Conservation (phyloP, 1,139 yeast species). For the Pneumocystis sp. region DNA sequence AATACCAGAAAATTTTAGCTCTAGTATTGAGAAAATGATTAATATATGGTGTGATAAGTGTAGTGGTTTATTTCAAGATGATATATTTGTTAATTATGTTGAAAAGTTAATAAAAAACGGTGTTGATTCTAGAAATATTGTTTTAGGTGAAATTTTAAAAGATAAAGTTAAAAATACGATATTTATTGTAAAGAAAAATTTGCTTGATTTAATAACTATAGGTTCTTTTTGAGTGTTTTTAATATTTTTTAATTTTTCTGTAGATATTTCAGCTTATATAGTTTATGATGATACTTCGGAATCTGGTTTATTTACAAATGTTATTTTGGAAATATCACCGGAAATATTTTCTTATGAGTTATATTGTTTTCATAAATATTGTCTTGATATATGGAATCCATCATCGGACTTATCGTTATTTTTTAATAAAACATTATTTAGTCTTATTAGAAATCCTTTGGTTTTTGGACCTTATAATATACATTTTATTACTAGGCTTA, state of each 20-base stretch:
- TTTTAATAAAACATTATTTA: slow-evolving; percentile 1
- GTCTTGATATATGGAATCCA: slow-evolving; percentile 9
- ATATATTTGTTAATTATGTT: not conserved
- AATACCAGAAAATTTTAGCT: not conserved
- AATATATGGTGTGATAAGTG: not conserved
- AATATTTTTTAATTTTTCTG: not conserved
- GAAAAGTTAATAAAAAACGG: not conserved
- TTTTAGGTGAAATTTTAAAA: not conserved
- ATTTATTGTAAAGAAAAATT: not conserved
- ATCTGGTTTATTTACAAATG: not conserved
- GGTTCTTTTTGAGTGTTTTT: not conserved
- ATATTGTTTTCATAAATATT: slow-evolving; percentile 8
- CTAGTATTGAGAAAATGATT: not conserved
- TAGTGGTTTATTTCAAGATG: not conserved
- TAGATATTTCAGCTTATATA: not conserved
- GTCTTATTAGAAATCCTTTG: slow-evolving; percentile 25
- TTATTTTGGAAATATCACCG: slow-evolving; percentile 7
- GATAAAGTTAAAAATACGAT: not conserved
- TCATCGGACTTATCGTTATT: slow-evolving; percentile 8
- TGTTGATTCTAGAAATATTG: not conserved
- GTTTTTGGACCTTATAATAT: slow-evolving; percentile 57
- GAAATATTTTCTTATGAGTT: slow-evolving; percentile 5
- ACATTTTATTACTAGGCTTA: slow-evolving; percentile 61
- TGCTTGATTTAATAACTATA: not conserved
- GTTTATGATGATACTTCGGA: not conserved